Base-by-base conservation (phyloP, 2,329 filamentous ascomycete genomes). In the Annulohypoxylon truncatum region DNA sequence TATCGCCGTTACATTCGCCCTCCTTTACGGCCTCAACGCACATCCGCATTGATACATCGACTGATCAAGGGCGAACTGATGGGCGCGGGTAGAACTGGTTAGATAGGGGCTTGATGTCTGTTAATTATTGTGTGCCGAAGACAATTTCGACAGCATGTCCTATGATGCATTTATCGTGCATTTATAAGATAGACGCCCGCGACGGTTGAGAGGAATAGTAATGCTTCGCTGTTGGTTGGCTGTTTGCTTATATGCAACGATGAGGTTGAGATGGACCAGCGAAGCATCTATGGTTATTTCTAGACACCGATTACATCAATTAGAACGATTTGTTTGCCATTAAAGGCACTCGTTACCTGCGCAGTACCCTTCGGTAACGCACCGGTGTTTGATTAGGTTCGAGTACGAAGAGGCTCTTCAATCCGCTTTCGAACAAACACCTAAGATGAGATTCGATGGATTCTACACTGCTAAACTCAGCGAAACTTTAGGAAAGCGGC, bases 1-100 rank as follows among this genome's bases (percentile, higher is more conserved):
- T 65, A 67, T 65, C 67, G 61, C 18, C 24, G 61, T 68, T 67
- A 65, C 64, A 69, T 67, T 61, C 57, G 35, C 58, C 64, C 61
- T 22, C 64, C 64, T 48, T 59, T 62, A 42, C 56, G 29, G 52
- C 22, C 59, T 55, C 22, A 33, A 42, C 35, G 46, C 35, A 20
- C 42, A 54, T 52, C 50, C 9, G 18, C 33, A 33, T 35, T 26
- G 40, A 46, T 38, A 51, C 18, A 13, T 38, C 47, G 8, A 10
- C 3, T 15, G 1, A 20, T 9, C 42, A 2, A 48, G 35, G 15
- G 18, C 18, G 15, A 40, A 24, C 18, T 7, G 15, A 60, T 26
- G n/a, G 13, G 20, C 13, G 20, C 20, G 20, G 22, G 42, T 18
- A 59, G 20, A 8, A 26, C 12, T 50, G 28, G 10, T 4, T 20